phyloP scores from a whole-genome alignment of 164 flowering plant species.

The Santalum album region DNA sequence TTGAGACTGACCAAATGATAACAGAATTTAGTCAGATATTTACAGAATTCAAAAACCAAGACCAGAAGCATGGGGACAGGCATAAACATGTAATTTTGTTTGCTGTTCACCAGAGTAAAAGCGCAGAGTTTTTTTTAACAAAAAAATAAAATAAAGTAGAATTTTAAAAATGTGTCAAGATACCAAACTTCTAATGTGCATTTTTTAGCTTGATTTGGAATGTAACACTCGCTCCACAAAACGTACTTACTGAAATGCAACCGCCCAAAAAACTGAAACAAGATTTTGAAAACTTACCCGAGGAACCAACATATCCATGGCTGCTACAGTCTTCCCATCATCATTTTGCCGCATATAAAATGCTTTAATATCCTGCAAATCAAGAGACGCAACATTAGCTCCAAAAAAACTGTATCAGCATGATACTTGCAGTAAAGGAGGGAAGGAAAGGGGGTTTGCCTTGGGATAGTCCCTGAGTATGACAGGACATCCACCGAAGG shows the following conservation, averaged over 20 bases:
- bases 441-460: slow-evolving; percentile 25
- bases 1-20: no score
- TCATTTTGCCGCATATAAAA: slow-evolving; percentile 97
- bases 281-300: slow-evolving; percentile 39
- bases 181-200: no score
- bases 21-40: no score
- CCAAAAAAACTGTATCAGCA: not conserved
- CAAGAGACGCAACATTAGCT: slow-evolving; percentile 1
- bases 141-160: no score
- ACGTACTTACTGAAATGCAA: not conserved
- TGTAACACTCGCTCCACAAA: not conserved
- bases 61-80: no score
- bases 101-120: no score
- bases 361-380: slow-evolving; percentile 81
- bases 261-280: not conserved
- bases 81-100: no score
- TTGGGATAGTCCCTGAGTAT: slow-evolving; percentile 95
- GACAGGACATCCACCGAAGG: slow-evolving; percentile 79
- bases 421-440: not conserved
- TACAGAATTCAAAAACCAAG: no score
- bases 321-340: slow-evolving; percentile 96
- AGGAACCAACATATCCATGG: slow-evolving; percentile 98
- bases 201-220: no score
- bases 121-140: no score
- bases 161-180: no score